Conservation (phyloP, 306 rosid species). For the Quercus alba region DNA sequence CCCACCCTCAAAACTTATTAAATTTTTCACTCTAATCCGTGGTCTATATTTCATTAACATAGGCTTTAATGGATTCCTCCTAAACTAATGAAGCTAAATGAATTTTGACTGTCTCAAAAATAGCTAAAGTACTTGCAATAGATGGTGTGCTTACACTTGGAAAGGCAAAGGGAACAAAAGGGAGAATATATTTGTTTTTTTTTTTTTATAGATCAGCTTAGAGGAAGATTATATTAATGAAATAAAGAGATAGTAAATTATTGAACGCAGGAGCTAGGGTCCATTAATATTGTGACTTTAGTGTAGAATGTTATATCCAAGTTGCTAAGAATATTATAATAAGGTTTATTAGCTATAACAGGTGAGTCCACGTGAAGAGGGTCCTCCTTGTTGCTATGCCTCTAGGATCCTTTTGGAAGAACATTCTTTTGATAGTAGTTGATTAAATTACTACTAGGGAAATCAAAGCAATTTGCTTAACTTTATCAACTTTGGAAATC, state of each 20-base stretch:
- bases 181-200: slow-evolving; percentile 14
- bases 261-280: slow-evolving; percentile 26
- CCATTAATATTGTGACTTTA: slow-evolving; percentile 36
- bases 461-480: slow-evolving; percentile 7
- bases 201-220: slow-evolving; percentile 5
- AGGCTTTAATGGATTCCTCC: slow-evolving; percentile 37
- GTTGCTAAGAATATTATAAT: slow-evolving; percentile 28
- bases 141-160: slow-evolving; percentile 30
- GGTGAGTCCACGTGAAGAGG: slow-evolving; percentile 83
- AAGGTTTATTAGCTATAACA: slow-evolving; percentile 42
- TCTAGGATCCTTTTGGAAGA: slow-evolving; percentile 37
- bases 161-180: slow-evolving; percentile 31
- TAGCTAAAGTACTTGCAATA: slow-evolving; percentile 10
- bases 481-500: slow-evolving; percentile 24
- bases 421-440: slow-evolving; percentile 34
- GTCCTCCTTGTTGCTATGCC: slow-evolving; percentile 38
- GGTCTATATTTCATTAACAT: slow-evolving; percentile 52
- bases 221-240: slow-evolving; percentile 18
- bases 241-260: slow-evolving; percentile 26
- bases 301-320: slow-evolving; percentile 37
- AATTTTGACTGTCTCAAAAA: slow-evolving; percentile 26
- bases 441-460: slow-evolving; percentile 3
- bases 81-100: slow-evolving; percentile 9
- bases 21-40: slow-evolving; percentile 28
- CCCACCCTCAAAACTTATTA: slow-evolving; percentile 38